Base-by-base conservation (phyloP, 2,329 filamentous ascomycete genomes). In the Xylariaceae sp. region DNA sequence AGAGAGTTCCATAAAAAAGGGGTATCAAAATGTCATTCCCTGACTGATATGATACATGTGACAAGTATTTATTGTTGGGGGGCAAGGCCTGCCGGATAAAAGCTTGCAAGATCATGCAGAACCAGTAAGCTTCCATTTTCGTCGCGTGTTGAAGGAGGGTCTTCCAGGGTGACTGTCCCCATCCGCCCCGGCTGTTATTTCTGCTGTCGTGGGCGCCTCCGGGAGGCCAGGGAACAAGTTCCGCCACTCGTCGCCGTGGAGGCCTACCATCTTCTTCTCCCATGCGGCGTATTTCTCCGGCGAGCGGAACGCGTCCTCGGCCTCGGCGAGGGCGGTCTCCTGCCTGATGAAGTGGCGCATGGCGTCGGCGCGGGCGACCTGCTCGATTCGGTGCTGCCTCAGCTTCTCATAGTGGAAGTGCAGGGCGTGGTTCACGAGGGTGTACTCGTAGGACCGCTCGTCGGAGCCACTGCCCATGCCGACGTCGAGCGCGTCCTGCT, bases 291-390 rank as follows among this genome's bases (percentile, higher is more conserved):
- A 37, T 31, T 31, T 44, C 35, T 44, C 43, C 9, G 12, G 36
- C 9, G 17, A 13, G 23, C 41, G 42, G 26, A 41, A 36, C 9
- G 17, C 39, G 28, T 47, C 48, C 46, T 60, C 57, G 41, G 49
- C 24, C 1, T 36, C 43, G 3, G 46, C 51, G 0, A 59, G 44
- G 19, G 32, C 40, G 8, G 30, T 47, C 43, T 60, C 58, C 15
- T 51, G 16, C 3, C 31, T 27, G 33, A 60, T 50, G 16, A 60
- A 40, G 4, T 19, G 27, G 15, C 56, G 51, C 53, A 61, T 52
- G 24, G 58, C 58, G 11, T 55, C 47, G 3, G 58, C 54, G 16
- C 55, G 45, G 9, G 56, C 58, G n/a, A 59, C 39, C 13, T 38
- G 31, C 12, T 58, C 43, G 2, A 33, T n/a, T 7, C 52, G 51